Conservation (phyloP, 2,329 filamentous ascomycete species). For the Fusarium musae region DNA sequence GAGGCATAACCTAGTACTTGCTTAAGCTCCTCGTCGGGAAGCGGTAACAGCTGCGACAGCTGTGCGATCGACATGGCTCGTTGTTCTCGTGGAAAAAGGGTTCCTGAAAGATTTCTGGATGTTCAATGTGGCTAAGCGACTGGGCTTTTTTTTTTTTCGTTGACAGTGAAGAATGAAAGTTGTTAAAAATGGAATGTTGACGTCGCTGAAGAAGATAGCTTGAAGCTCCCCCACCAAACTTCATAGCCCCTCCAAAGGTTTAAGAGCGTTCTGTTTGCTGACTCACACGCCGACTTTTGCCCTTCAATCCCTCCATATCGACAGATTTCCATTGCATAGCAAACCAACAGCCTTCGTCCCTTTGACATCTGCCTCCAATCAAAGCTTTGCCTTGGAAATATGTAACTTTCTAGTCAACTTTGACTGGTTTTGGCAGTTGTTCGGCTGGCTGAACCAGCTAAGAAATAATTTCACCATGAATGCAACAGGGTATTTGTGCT, state of each 20-base stretch:
- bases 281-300: conserved; percentile 35
- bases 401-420: not conserved
- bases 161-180: not conserved
- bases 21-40: conserved; percentile 85
- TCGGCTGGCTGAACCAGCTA: too few species aligned
- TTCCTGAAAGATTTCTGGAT: not conserved
- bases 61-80: conserved; percentile 68
- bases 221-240: conserved; percentile 35
- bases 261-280: conserved; percentile 15
- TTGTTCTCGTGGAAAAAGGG: not conserved
- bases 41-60: conserved; percentile 81
- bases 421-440: not conserved
- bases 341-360: not conserved
- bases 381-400: not conserved
- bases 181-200: conserved; percentile 18
- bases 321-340: not conserved
- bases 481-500: not conserved
- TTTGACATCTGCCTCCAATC: not conserved
- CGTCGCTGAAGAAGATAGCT: conserved; percentile 34
- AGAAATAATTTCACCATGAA: not conserved
- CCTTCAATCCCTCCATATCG: not conserved
- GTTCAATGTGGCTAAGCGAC: not conserved
- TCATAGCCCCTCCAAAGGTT: conserved; percentile 33
- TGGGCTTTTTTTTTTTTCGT: not conserved
- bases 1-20: conserved; percentile 86